Evolutionary conservation across 2,329 filamentous ascomycete genomes (phyloP).

Genomic region (Cryphonectria japonica): DNA sequence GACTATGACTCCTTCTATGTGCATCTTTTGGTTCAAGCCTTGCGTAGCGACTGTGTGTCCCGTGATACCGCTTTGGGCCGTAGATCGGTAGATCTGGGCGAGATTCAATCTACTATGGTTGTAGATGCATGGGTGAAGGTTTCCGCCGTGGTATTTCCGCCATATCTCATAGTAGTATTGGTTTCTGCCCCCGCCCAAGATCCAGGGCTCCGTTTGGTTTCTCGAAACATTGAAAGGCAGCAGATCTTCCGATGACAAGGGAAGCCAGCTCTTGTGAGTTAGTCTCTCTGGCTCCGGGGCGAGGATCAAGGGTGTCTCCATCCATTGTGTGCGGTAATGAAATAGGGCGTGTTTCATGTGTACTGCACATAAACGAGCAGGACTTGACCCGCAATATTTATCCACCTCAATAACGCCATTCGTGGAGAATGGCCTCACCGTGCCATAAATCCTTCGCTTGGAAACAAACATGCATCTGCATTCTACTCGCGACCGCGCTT

Average conservation of each 20-base stretch:
- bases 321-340: background rate
- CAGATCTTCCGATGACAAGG: background rate
- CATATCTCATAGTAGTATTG: background rate
- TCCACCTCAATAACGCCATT: slow-evolving; percentile 14
- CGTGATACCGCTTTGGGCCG: too few relatives aligned
- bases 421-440: slow-evolving; percentile 10
- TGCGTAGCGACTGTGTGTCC: too few relatives aligned
- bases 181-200: background rate
- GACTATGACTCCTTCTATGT: too few relatives aligned
- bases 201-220: background rate
- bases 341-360: slow-evolving; percentile 21
- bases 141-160: background rate
- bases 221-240: background rate
- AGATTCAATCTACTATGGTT: background rate
- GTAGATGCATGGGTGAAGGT: background rate
- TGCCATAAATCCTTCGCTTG: slow-evolving; percentile 5
- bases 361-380: slow-evolving; percentile 12
- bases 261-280: background rate
- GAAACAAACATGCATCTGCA: slow-evolving; percentile 1
- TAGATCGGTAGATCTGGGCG: background rate
- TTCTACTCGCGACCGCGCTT: slow-evolving; percentile 23
- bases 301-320: background rate
- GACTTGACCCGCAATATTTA: slow-evolving; percentile 13
- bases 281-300: background rate
- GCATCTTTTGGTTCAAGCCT: too few relatives aligned